Percentiles rank a stretch among this genome's conserved stretches.
Conservation (phyloP, 2,329 filamentous ascomycete species). For the Aurifilum marmelostoma region DNA sequence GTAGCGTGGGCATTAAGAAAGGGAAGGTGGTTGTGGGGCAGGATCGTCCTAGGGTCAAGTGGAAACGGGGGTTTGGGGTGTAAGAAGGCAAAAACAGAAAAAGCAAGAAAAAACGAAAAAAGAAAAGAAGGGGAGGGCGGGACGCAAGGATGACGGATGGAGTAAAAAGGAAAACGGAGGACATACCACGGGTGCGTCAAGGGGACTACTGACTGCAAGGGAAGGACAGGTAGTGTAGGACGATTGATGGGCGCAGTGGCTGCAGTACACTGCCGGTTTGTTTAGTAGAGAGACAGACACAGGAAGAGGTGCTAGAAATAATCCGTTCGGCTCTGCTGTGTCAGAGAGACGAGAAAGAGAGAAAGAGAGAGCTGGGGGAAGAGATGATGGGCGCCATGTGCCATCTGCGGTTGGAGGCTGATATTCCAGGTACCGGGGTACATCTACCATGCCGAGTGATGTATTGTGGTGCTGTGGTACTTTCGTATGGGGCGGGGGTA, state of each 20-base stretch:
- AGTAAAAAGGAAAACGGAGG: neutral
- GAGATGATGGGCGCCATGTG: constrained; percentile 4
- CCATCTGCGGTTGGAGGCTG: constrained; percentile 17
- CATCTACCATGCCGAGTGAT: neutral
- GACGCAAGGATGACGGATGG: neutral
- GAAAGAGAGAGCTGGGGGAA: neutral
- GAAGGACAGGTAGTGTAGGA: neutral
- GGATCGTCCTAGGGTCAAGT: constrained; percentile 1
- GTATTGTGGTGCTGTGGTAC: neutral
- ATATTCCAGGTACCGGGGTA: constrained; percentile 16
- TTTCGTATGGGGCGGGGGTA: neutral
- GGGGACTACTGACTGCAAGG: neutral
- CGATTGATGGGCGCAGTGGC: neutral
- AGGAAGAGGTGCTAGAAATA: neutral
- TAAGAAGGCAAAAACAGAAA: neutral
- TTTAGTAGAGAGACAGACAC: neutral
- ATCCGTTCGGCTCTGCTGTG: neutral
- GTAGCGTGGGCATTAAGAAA: constrained; percentile 7
- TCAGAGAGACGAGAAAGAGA: neutral
- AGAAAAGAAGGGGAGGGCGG: neutral
- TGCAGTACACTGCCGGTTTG: neutral
- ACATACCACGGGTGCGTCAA: neutral
- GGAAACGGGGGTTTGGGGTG: neutral
- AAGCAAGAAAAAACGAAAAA: neutral
- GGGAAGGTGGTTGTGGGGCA: constrained; percentile 8